Evolutionary conservation across 202 grass and related monocot species (phyloP).

Genomic region (Digitaria exilis): DNA sequence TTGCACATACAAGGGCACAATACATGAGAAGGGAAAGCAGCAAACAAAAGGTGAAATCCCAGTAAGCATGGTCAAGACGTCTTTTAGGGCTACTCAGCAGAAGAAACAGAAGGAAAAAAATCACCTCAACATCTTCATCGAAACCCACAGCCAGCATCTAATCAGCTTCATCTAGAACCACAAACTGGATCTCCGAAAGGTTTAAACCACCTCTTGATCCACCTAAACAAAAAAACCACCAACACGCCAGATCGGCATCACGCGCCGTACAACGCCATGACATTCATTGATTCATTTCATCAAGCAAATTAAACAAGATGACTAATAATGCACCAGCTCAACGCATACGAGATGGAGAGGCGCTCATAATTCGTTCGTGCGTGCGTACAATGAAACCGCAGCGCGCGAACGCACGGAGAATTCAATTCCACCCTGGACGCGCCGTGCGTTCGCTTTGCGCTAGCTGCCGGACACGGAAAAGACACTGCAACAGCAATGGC

Average conservation of each 20-base stretch:
- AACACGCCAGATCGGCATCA: not conserved
- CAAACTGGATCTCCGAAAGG: conserved; percentile 82
- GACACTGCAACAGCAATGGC: not conserved
- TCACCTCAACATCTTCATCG: conserved; percentile 92
- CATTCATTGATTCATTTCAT: not conserved
- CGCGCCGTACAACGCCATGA: not conserved
- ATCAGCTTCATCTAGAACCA: conserved; percentile 89
- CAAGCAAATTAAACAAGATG: too few relatives aligned
- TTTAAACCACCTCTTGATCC: conserved; percentile 87
- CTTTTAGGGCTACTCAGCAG: too few relatives aligned
- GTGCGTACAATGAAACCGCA: not conserved
- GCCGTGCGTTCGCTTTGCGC: not conserved
- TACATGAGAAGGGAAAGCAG: too few relatives aligned
- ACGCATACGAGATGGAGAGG: too few relatives aligned
- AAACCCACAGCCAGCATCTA: conserved; percentile 96
- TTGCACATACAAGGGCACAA: too few relatives aligned
- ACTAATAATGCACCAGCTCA: too few relatives aligned
- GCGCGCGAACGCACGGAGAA: not conserved
- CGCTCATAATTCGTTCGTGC: conserved; percentile 2
- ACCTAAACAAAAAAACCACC: conserved; percentile 53
- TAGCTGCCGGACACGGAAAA: too few relatives aligned
- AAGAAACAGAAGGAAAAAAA: too few relatives aligned
- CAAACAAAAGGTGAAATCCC: too few relatives aligned
- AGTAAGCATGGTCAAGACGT: too few relatives aligned
- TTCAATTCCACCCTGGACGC: not conserved